Conservation (phyloP, 805 yeast genomes). For the Schwanniomyces sp. region DNA sequence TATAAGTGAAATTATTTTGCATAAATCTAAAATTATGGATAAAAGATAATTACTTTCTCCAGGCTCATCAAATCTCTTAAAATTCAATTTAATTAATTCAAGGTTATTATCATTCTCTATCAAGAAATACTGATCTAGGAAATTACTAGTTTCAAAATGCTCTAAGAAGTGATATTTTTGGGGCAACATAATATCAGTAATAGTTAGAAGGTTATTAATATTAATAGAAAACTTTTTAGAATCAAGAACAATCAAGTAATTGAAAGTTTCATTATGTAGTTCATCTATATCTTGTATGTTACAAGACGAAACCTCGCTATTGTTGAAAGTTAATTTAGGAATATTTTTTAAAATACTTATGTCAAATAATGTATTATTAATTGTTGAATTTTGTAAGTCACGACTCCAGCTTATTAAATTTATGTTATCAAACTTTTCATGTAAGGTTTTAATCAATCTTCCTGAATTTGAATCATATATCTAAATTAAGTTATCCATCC, state of each 20-base stretch:
- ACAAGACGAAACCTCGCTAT: slow-evolving; percentile 7
- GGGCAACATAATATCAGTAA: slow-evolving; percentile 24
- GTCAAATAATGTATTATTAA: slow-evolving; percentile 19
- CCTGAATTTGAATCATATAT: slow-evolving; percentile 51
- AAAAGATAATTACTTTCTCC: slow-evolving; percentile 13
- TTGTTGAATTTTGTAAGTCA: slow-evolving; percentile 1
- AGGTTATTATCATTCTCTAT: slow-evolving; percentile 10
- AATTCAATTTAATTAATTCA: slow-evolving; percentile 13
- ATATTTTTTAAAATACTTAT: slow-evolving; percentile 28
- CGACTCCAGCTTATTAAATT: slow-evolving; percentile 18
- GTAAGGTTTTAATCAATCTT: slow-evolving; percentile 27
- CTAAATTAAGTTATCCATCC: slow-evolving; percentile 41
- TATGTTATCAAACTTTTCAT: slow-evolving; percentile 13
- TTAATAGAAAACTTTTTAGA: slow-evolving; percentile 23
- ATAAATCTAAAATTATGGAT: slow-evolving; percentile 20
- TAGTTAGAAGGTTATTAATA: slow-evolving; percentile 30
- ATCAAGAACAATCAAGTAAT: slow-evolving; percentile 26
- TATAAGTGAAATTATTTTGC: slow-evolving; percentile 24
- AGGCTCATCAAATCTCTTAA: slow-evolving; percentile 9
- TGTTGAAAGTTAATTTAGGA: slow-evolving; percentile 30
- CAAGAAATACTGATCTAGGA: slow-evolving; percentile 28
- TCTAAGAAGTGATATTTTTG: slow-evolving; percentile 9
- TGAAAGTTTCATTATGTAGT: slow-evolving; percentile 6
- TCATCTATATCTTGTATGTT: slow-evolving; percentile 5
- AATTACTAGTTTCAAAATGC: slow-evolving; percentile 20